Evolutionary conservation across 2,329 filamentous ascomycete species (phyloP), one percentile per base, ranked within the genome.

Genomic region (Penicillium sp.): DNA sequence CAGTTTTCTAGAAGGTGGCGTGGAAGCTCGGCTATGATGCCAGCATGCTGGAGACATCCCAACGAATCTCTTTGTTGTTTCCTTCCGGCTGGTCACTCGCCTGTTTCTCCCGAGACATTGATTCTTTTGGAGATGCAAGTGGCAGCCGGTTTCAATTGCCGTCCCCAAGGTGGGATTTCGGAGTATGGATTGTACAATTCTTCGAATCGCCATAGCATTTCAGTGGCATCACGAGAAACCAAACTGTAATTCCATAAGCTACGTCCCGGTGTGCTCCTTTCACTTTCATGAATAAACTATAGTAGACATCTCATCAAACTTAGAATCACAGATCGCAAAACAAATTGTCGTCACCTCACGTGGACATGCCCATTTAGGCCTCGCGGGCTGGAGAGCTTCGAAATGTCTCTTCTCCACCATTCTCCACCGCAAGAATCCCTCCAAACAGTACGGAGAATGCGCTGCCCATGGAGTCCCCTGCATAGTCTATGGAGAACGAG

Each of bases 1-100:
- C 42, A 68, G 54, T 37, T 57, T 68, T 68, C 66, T 66, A 67
- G 66, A 68, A 68, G 57, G 61, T 67, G 59, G 64, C 54, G 63
- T 66, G 14, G 57, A 57, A 62, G 47, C 58, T 61, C 64, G 57
- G 64, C 55, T 63, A 39, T 34, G 20, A 25, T 31, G 12, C 45
- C 34, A 49, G 42, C n/a, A 37, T 50, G 37, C 20, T 47, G 17
- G 11, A 55, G 4, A 48, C 54, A 54, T 60, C 17, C 62, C 58
- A 57, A 48, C 38, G 42, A 41, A 31, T 31, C 28, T 31, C 6
- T 8, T 59, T 22, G 34, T 22, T 4, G 37, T 5, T 34, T 34
- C 25, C 20, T 35, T 25, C 38, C 25, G 14, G 14, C 49, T 45
- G 37, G 35, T 14, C 20, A 5, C 17, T 56, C 57, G 45, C 52